Evolutionary conservation across 768 basidiomycete genomes (phyloP), one percentile per base, ranked within the genome.

Genomic region (Boletus speciosus): DNA sequence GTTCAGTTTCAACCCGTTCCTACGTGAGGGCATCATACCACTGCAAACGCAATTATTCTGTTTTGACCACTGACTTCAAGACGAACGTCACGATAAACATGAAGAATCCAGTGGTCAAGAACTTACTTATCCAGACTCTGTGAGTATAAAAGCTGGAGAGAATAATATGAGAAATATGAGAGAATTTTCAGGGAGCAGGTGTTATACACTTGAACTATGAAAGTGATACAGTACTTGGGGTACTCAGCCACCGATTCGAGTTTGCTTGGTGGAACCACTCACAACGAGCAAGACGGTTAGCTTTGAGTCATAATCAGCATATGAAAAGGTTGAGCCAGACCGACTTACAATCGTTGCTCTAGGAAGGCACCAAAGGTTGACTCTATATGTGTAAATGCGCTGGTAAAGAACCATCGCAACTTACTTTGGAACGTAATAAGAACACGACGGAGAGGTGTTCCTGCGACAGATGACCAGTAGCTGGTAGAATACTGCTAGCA

Each of bases 71-170:
- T 58, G 37, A 64, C 63, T 64, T 47, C 27, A 51, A 15, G n/a
- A 9, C 15, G 11, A 32, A 15, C 9, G 6, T 47, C 32, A 35
- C 12, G 8, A 53, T 7, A 11, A 15, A 6, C 8, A 32, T 1
- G 11, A 36, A 27, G 16, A 21, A n/a, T 23, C 8, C 11, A 4
- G 14, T 16, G 4, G 32, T 11, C 12, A 47, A 16, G 21, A 35
- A 50, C 63, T 32, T 44, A 64, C 63, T 59, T 57, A 61, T 64
- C 60, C 63, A 64, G 19, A 64, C 55, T 43, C 63, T 52, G 12
- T 64, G 53, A 21, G 63, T 51, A 32, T 64, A 64, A 41, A 64
- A 64, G 23, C 63, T 64, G 32, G 29, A 40, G 29, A 27, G 25
- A 21, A 21, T 12, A 2, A 1, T 4, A 27, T 50, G 12, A 47